phyloP scores from a whole-genome alignment of 2,329 filamentous ascomycete genomes.

The Monilinia fructicola region DNA sequence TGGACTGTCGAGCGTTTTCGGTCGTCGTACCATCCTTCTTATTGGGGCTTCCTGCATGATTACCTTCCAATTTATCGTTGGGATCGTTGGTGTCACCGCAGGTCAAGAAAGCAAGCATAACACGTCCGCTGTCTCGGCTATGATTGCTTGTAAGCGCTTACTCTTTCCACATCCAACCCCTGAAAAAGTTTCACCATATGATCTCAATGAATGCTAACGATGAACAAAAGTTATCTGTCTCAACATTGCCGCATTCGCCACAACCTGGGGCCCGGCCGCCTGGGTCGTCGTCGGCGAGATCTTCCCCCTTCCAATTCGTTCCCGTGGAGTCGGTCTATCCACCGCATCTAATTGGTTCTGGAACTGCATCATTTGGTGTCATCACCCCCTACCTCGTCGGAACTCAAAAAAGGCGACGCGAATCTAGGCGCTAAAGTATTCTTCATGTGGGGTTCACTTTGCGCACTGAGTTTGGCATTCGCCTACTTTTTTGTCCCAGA shows the following conservation, averaged over 20 bases:
- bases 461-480: slow-evolving; percentile 54
- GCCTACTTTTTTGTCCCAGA: slow-evolving; percentile 64
- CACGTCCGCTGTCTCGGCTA: slow-evolving; percentile 57
- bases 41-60: slow-evolving; percentile 80
- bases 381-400: slow-evolving; percentile 74
- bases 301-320: slow-evolving; percentile 85
- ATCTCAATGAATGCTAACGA: slow-evolving; percentile 45
- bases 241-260: slow-evolving; percentile 91
- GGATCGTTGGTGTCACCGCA: slow-evolving; percentile 67
- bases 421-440: slow-evolving; percentile 38
- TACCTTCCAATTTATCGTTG: slow-evolving; percentile 82
- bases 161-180: background rate
- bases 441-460: slow-evolving; percentile 64
- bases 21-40: slow-evolving; percentile 77
- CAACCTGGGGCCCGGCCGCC: slow-evolving; percentile 76
- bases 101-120: slow-evolving; percentile 57
- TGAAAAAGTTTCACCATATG: slow-evolving; percentile 75
- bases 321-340: slow-evolving; percentile 81
- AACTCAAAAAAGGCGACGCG: slow-evolving; percentile 50
- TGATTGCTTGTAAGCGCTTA: slow-evolving; percentile 61
- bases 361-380: slow-evolving; percentile 70
- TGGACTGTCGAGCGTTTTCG: slow-evolving; percentile 81
- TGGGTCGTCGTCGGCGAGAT: slow-evolving; percentile 88
- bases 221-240: slow-evolving; percentile 64
- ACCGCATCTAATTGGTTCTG: slow-evolving; percentile 91